Evolutionary conservation across 2,329 filamentous ascomycete species (phyloP), one percentile per base, ranked within the genome.

Genomic region (Bipolaris zeicola): DNA sequence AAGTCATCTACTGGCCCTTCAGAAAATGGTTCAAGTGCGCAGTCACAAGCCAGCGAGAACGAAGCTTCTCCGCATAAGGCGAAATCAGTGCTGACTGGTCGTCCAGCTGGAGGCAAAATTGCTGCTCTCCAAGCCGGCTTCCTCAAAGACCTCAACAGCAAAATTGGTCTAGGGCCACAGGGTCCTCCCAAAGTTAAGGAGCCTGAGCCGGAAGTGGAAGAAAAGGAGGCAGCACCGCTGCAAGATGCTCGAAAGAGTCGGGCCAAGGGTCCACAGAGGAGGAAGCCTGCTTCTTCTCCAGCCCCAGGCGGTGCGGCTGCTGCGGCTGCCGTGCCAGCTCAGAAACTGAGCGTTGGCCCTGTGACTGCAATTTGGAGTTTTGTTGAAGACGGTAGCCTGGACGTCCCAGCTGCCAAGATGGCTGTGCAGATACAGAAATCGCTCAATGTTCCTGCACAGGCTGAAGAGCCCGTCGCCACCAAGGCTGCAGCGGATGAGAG

Each of bases 41-140:
- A 69, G 28, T 46, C 63, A 20, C 64, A 69, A 53, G 50, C 53
- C 34, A 67, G 63, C 13, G 67, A 70, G 24, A 67, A 62, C 31
- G 74, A 80, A 6, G 74, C 79, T 11, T 67, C 78, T 3, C 69
- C 79, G 14, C 74, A 82, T 11, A 96, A 92, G 73, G 77, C 85
- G n/a, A 98, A 97, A 73, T 93, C 95, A 4, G 85, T 87, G 0
- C 85, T 98, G 2, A 93, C 95, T 10, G 85, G 88, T 13, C 87
- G 92, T 43, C 91, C 92, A 2, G 83, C 84, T 41, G 91, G 91
- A 8, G 86, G 87, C 67, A 98, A 98, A 80, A 96, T 99, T 73
- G 92, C 93, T 14, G 90, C 91, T 22, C 80, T 99, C 31, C 92
- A 96, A 77, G 91, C 91, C 36, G 92, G 91, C 3, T 98, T 99